These are phyloP conservation scores for Colletotrichum sp. DNA, from an alignment of 2,329 filamentous ascomycete species.

Conservation along the genomic window DNA sequence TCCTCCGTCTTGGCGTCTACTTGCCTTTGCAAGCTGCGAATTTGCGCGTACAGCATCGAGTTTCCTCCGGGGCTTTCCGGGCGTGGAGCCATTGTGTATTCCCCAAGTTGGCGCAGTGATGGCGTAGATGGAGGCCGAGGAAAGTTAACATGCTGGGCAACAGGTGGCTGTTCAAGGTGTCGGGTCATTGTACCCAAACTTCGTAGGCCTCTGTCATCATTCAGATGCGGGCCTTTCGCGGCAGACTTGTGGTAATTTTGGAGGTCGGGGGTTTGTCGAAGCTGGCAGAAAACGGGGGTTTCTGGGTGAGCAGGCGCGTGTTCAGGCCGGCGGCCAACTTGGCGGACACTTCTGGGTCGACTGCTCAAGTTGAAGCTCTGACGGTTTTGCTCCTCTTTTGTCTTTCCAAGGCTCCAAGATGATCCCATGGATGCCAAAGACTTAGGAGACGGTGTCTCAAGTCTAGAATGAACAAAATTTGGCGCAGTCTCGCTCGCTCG, in stretches of 20 bases:
- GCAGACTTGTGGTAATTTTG: not conserved
- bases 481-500: not conserved
- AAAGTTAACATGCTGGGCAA: constrained; percentile 42
- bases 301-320: constrained; percentile 21
- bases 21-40: constrained; percentile 52
- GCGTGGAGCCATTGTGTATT: not conserved
- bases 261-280: not conserved
- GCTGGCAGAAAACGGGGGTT: not conserved
- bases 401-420: constrained; percentile 22
- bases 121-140: constrained; percentile 36
- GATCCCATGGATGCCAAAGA: constrained; percentile 18
- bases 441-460: constrained; percentile 24
- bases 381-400: not conserved
- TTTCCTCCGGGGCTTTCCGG: constrained; percentile 30
- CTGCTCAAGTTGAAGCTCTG: not conserved
- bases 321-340: not conserved
- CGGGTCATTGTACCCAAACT: constrained; percentile 44
- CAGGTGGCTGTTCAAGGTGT: constrained; percentile 38
- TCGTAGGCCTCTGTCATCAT: constrained; percentile 22
- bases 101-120: constrained; percentile 14
- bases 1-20: constrained; percentile 53
- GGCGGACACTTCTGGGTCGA: not conserved
- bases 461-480: constrained; percentile 9
- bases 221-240: not conserved
- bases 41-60: constrained; percentile 50